These are phyloP conservation scores for Abortiporus biennis DNA, from an alignment of 1,284 basidiomycete species.

Conservation along the genomic window DNA sequence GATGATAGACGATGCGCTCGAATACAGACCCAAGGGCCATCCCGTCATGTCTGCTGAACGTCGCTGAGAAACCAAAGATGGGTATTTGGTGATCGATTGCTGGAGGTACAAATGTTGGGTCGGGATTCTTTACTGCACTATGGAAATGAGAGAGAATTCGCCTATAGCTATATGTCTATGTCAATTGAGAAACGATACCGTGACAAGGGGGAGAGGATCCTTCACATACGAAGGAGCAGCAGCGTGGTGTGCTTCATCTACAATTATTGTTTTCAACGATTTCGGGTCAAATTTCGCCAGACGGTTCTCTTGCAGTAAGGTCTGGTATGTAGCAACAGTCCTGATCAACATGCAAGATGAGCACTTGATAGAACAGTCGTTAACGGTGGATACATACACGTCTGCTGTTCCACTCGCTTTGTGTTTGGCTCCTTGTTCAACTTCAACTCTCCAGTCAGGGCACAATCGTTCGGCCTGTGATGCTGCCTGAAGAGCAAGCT, in stretches of 20 bases:
- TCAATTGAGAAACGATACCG: constrained; percentile 2
- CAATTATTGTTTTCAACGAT: constrained; percentile 75
- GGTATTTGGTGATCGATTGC: constrained; percentile 54
- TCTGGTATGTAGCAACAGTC: constrained; percentile 92
- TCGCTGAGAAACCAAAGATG: constrained; percentile 93
- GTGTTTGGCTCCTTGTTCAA: constrained; percentile 83
- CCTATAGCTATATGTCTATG: constrained; percentile 72
- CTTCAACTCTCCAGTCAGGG: constrained; percentile 78
- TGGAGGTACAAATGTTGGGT: constrained; percentile 30
- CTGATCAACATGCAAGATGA: constrained; percentile 30
- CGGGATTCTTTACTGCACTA: constrained; percentile 48
- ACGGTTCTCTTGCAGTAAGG: constrained; percentile 61
- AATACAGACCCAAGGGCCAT: constrained; percentile 87
- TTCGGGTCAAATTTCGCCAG: constrained; percentile 77
- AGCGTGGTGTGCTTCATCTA: constrained; percentile 95
- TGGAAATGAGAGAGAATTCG: constrained; percentile 76
- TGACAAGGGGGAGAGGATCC: constrained; percentile 5
- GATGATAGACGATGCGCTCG: constrained; percentile 90
- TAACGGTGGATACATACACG: constrained; percentile 50
- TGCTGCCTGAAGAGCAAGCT: constrained; percentile 88
- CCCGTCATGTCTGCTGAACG: constrained; percentile 90
- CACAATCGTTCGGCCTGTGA: constrained; percentile 62
- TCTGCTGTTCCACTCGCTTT: constrained; percentile 80
- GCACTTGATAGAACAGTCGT: constrained; percentile 2
- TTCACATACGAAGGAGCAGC: constrained; percentile 76